Evolutionary conservation across 2,329 filamentous ascomycete genomes (phyloP).

Genomic region (Penicillium crustosum): DNA sequence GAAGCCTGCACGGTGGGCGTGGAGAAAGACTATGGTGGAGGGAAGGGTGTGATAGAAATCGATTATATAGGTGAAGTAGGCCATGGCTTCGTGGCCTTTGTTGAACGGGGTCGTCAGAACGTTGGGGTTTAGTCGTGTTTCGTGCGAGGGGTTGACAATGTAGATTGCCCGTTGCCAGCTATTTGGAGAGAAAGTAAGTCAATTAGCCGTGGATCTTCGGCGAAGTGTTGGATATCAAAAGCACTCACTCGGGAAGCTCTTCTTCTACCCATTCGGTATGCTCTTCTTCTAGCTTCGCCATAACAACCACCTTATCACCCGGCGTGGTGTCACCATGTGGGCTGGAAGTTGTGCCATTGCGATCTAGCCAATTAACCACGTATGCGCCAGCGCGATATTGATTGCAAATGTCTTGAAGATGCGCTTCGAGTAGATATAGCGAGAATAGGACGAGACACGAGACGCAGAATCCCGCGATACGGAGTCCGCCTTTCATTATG

Average conservation of each 20-base stretch:
- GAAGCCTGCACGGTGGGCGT: conserved; percentile 54
- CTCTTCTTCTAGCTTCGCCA: conserved; percentile 47
- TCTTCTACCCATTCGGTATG: conserved; percentile 47
- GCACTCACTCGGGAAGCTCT: conserved; percentile 47
- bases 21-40: conserved; percentile 57
- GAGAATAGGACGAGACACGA: conserved; percentile 27
- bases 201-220: neutral
- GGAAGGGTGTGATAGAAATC: conserved; percentile 50
- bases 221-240: neutral
- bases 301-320: conserved; percentile 45
- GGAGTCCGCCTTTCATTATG: conserved; percentile 35
- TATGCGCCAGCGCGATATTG: conserved; percentile 41
- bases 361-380: conserved; percentile 32
- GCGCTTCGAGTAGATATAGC: conserved; percentile 33
- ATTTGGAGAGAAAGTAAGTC: neutral
- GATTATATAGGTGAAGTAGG: conserved; percentile 50
- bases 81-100: conserved; percentile 50
- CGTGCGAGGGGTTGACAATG: conserved; percentile 40
- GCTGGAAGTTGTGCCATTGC: conserved; percentile 10
- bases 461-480: conserved; percentile 27
- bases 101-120: conserved; percentile 39
- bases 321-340: conserved; percentile 10
- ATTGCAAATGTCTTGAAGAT: conserved; percentile 36
- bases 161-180: conserved; percentile 51
- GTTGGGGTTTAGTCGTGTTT: conserved; percentile 19